These are phyloP conservation scores for Apophysomyces sp. DNA, from an alignment of 371 early-diverging fungal genomes.

Conservation along the genomic window DNA sequence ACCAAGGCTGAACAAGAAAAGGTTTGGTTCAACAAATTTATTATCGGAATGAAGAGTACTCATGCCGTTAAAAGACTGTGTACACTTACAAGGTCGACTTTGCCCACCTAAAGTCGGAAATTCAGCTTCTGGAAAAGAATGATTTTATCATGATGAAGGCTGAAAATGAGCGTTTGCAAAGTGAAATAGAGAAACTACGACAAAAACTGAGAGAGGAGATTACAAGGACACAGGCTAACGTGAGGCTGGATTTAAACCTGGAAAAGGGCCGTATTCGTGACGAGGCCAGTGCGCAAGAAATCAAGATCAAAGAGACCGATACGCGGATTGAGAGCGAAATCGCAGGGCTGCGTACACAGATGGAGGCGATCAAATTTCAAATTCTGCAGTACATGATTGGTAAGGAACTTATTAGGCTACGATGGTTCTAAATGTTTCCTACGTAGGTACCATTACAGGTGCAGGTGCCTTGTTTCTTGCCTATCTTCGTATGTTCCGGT, in stretches of 20 bases:
- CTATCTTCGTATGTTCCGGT: conserved; percentile 66
- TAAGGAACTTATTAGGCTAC: not conserved
- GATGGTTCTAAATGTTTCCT: not conserved
- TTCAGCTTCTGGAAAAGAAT: conserved; percentile 88
- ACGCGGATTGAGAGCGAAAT: conserved; percentile 90
- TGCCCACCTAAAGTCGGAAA: conserved; percentile 83
- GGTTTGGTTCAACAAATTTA: conserved; percentile 22
- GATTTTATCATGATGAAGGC: conserved; percentile 84
- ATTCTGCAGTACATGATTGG: conserved; percentile 82
- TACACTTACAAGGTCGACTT: conserved; percentile 92
- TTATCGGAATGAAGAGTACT: not conserved
- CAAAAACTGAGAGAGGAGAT: conserved; percentile 83
- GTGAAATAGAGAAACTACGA: conserved; percentile 79
- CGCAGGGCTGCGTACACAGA: conserved; percentile 78
- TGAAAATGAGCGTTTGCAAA: conserved; percentile 79
- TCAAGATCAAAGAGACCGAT: conserved; percentile 86
- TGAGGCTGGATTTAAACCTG: conserved; percentile 83
- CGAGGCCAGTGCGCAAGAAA: conserved; percentile 80
- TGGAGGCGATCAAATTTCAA: conserved; percentile 90
- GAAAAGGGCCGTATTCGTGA: conserved; percentile 90
- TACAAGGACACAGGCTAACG: conserved; percentile 82
- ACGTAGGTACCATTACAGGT: conserved; percentile 77
- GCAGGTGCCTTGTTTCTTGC: conserved; percentile 77
- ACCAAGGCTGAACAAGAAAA: conserved; percentile 86
- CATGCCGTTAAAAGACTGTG: conserved; percentile 54